phyloP scores from a whole-genome alignment of 768 basidiomycete species.

The Mycena rebaudengoi region DNA sequence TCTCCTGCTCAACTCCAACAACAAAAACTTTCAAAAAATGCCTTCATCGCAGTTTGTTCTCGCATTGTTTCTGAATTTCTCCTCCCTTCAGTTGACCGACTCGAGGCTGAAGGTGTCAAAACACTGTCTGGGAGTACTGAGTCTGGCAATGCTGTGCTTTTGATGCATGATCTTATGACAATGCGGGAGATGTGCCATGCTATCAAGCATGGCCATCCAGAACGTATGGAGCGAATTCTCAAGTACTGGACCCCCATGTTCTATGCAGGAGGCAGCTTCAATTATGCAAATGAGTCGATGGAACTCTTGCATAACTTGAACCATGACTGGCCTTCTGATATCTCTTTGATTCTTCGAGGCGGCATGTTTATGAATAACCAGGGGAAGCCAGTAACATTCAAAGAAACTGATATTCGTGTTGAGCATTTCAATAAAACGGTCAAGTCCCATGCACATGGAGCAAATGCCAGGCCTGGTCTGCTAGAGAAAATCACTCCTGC shows the following conservation, averaged over 20 bases:
- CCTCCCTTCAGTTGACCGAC: constrained; percentile 1
- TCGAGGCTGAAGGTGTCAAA: constrained; percentile 10
- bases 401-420: constrained; percentile 33
- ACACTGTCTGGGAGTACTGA: neutral
- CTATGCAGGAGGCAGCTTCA: constrained; percentile 29
- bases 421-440: constrained; percentile 34
- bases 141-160: constrained; percentile 8
- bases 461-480: constrained; percentile 26
- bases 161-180: constrained; percentile 27
- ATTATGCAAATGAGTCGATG: constrained; percentile 36
- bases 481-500: constrained; percentile 34
- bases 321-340: constrained; percentile 32
- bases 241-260: constrained; percentile 33
- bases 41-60: too few relatives aligned
- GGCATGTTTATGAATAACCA: constrained; percentile 33
- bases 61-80: neutral
- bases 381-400: constrained; percentile 25
- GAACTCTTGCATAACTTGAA: constrained; percentile 32
- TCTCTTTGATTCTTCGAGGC: constrained; percentile 20
- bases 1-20: too few relatives aligned
- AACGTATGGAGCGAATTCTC: constrained; percentile 23
- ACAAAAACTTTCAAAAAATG: too few relatives aligned
- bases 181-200: constrained; percentile 28
- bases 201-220: constrained; percentile 31
- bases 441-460: constrained; percentile 31